Conservation (phyloP, 306 rosid genomes). For the Cercis canadensis region DNA sequence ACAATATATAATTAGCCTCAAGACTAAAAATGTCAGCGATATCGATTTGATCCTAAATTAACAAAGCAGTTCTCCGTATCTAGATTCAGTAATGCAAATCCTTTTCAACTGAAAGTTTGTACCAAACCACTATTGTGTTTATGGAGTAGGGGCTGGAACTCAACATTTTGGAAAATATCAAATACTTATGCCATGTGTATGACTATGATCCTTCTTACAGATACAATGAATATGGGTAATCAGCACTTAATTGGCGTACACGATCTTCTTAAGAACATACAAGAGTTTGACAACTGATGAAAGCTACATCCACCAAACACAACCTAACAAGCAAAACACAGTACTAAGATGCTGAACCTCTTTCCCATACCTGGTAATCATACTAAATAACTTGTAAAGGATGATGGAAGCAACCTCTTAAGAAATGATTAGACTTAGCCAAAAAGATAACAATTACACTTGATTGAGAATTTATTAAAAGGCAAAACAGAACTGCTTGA, state of each 20-base stretch:
- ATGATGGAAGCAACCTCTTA: constrained; percentile 9
- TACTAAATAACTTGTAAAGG: background rate
- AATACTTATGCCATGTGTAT: background rate
- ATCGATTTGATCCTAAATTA: too few relatives aligned
- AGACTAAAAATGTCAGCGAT: too few relatives aligned
- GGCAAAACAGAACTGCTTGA: background rate
- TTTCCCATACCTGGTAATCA: background rate
- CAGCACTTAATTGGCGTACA: too few relatives aligned
- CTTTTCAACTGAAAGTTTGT: constrained; percentile 29
- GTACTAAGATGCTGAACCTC: background rate
- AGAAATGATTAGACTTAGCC: background rate
- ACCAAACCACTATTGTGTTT: constrained; percentile 4
- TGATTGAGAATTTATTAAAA: background rate
- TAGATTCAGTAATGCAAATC: constrained; percentile 23
- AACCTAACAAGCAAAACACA: constrained; percentile 29
- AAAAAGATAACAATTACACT: background rate
- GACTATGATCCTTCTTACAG: background rate
- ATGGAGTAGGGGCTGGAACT: constrained; percentile 16
- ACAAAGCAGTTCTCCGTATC: too few relatives aligned
- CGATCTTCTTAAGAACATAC: background rate
- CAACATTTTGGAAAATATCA: constrained; percentile 21
- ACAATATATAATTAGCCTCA: too few relatives aligned
- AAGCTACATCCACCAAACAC: constrained; percentile 41
- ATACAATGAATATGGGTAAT: constrained; percentile 11
- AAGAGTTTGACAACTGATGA: background rate